Base-by-base conservation (phyloP, 208 protist species). In the Wallacemonas collosoma region DNA sequence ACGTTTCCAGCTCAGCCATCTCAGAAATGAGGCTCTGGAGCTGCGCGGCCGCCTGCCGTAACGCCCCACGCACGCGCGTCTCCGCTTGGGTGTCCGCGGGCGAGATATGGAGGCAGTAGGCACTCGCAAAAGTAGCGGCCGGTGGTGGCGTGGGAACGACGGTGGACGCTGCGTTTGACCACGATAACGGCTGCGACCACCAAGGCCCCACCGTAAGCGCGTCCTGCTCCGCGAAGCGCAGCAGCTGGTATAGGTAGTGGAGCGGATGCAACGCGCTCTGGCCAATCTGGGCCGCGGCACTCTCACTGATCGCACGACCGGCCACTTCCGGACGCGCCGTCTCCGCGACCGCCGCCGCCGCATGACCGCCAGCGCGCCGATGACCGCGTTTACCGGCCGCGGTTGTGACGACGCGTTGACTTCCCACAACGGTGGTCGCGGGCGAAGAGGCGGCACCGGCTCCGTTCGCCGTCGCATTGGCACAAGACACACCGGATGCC, bases 181-280 rank as follows among this genome's bases (percentile, higher is more conserved):
- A 7, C 15, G 53, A 57, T 5, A n/a, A 5, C 53, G 53, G 17
- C 9, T 15, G 14, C 53, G 26, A 7, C 53, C 9, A n/a, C 53
- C 14, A 57, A 8, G 11, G 15, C 38, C 43, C 60, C 6, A 65
- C 15, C 4, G 60, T 65, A 0, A 65, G 60, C 12, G 60, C 6
- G 43, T 65, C 60, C 17, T 65, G 60, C 60, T 65, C 60, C 6
- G 41, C 60, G 36, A 65, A 65, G 41, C 5, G 7, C 36, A 65
- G 43, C 7, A 65, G n/a, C 11, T 51, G 3, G 60, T 65, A 48
- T 3, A 65, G 60, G 60, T 65, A 65, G 41, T 35, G 43, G 41
- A 65, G 60, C 12, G 60, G 60, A 41, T 65, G 60, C 5, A 65
- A 41, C 8, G 60, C 12, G 60, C 40, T 65, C 41, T 51, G 60